Evolutionary conservation across 352 stramenopile genomes (phyloP).

Genomic region (Globisporangium recalcitrans): DNA sequence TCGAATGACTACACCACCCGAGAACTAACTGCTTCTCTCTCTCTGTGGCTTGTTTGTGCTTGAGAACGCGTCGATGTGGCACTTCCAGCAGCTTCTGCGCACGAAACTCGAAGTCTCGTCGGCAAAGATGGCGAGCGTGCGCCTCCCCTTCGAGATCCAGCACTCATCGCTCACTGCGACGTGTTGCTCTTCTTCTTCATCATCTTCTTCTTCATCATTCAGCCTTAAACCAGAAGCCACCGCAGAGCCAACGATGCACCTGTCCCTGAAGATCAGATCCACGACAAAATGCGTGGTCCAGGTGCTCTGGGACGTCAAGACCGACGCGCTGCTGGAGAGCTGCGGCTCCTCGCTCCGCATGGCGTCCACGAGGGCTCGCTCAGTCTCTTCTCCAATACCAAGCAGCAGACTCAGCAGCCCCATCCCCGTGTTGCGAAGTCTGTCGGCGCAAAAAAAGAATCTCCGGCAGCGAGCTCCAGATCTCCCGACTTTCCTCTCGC

Average conservation of each 20-base stretch:
- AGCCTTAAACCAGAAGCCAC: conserved; percentile 6
- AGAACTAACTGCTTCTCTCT: background rate
- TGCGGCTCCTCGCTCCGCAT: background rate
- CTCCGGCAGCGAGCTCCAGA: conserved; percentile 3
- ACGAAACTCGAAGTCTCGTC: conserved; percentile 31
- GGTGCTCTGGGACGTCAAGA: conserved; percentile 32
- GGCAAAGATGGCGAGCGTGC: conserved; percentile 36
- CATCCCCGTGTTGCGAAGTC: conserved; percentile 6
- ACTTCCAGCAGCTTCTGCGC: conserved; percentile 58
- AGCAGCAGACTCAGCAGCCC: background rate
- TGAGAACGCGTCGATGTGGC: conserved; percentile 49
- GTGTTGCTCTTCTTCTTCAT: no score
- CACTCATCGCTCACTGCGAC: conserved; percentile 27
- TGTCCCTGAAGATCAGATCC: conserved; percentile 26
- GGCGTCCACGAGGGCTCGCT: background rate
- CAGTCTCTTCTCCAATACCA: background rate
- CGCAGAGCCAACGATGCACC: conserved; percentile 8
- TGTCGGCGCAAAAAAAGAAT: conserved; percentile 3
- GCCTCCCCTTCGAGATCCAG: conserved; percentile 39
- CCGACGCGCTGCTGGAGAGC: conserved; percentile 25
- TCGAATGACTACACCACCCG: background rate
- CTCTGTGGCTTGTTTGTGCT: conserved; percentile 37
- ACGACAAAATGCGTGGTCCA: conserved; percentile 23
- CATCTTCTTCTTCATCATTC: background rate
- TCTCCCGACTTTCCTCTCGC: conserved; percentile 22